Base-by-base conservation (phyloP, 768 basidiomycete genomes). In the Psilocybe sp. region DNA sequence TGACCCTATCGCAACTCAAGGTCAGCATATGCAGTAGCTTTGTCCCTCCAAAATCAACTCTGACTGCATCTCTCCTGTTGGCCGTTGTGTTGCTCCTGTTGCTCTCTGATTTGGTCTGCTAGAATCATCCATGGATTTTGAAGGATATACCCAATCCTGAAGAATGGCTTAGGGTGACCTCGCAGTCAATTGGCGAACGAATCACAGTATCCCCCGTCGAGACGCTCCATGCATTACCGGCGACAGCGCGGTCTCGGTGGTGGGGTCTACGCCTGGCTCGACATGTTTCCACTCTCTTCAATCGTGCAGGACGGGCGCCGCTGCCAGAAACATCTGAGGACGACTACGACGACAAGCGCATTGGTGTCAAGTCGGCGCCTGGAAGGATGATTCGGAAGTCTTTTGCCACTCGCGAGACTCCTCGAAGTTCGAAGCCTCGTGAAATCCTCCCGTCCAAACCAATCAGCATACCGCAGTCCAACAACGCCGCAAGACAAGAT, bases 1-100 rank as follows among this genome's bases (percentile, higher is more conserved):
- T 96, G 44, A 86, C 82, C 15, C 76, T 98, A 38, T 79, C 83
- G 23, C 77, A 89, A 58, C 82, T 93, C 58, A 98, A 96, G 81
- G 95, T 73, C 48, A 47, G 14, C 34, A 14, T 36, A 33, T 14
- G 18, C 4, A 7, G 31, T 5, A 35, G 28, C 40, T 16, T 19
- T 31, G 15, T 40, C 5, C 7, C 3, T 15, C 13, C 42, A n/a
- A 12, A 20, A 20, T 35, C n/a, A 10, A 18, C n/a, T 20, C 40
- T 39, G 11, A 37, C 6, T 16, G 16, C 12, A n/a, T 4, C 32
- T 15, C 8, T 4, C 11, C 43, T 41, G 49, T 33, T 16, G 31
- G n/a, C 5, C 49, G 42, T 32, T 50, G 49, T 41, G 42, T 7
- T 28, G 3, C 23, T 28, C 23, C 4, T 28, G 7, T 28, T 28